phyloP scores from a whole-genome alignment of 179 eudicot species.

The Heliamphora pulchella region DNA sequence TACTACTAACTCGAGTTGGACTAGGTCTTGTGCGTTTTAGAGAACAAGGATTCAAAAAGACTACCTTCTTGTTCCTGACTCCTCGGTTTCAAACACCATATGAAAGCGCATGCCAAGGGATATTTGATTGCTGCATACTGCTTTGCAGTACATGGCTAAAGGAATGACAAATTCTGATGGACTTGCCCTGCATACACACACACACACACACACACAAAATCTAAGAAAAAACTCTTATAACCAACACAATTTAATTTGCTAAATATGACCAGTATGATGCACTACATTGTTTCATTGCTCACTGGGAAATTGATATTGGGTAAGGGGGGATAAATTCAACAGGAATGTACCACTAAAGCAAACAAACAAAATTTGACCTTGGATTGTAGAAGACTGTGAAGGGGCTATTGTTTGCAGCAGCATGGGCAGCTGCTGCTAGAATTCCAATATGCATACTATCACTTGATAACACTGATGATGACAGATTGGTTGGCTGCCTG shows the following conservation, averaged over 20 bases:
- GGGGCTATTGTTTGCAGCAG: slow-evolving; percentile 90
- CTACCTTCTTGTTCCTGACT: slow-evolving; percentile 94
- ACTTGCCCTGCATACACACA: slow-evolving; percentile 61
- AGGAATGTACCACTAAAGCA: not conserved
- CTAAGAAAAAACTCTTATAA: not conserved
- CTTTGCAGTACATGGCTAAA: slow-evolving; percentile 84
- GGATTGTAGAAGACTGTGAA: slow-evolving; percentile 91
- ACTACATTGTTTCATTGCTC: not conserved
- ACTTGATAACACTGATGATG: slow-evolving; percentile 90
- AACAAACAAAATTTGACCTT: slow-evolving; percentile 37
- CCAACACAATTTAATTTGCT: too few species aligned
- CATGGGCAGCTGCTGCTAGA: slow-evolving; percentile 98
- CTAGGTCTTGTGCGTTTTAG: too few species aligned
- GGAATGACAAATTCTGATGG: slow-evolving; percentile 97
- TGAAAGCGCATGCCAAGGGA: slow-evolving; percentile 95
- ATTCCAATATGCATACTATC: slow-evolving; percentile 99
- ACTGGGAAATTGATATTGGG: not conserved
- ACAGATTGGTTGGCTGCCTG: slow-evolving; percentile 72
- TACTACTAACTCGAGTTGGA: too few species aligned
- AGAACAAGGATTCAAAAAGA: not conserved
- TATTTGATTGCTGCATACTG: slow-evolving; percentile 72
- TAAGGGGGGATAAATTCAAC: not conserved
- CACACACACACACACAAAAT: too few species aligned
- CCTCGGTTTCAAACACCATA: slow-evolving; percentile 99
- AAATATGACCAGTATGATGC: not conserved